Evolutionary conservation across 2,329 filamentous ascomycete genomes (phyloP).

Genomic region (Ophiostoma perfectum): DNA sequence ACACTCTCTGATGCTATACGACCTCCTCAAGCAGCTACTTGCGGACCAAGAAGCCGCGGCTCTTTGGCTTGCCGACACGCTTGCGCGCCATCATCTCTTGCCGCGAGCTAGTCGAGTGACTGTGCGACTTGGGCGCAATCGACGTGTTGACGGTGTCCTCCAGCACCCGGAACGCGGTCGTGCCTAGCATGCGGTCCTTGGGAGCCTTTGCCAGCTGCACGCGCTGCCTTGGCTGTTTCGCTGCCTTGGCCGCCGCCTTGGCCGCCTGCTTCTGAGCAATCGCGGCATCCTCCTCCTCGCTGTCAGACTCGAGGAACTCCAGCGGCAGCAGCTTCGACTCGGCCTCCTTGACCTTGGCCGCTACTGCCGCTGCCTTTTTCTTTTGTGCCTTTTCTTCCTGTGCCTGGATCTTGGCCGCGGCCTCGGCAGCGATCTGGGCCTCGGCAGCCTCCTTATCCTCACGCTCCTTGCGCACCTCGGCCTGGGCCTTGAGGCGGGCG

Average conservation of each 20-base stretch:
- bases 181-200: slow-evolving; percentile 46
- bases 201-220: slow-evolving; percentile 34
- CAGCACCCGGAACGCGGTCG: slow-evolving; percentile 50
- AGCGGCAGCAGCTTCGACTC: slow-evolving; percentile 47
- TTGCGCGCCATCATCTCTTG: slow-evolving; percentile 44
- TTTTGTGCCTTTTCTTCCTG: slow-evolving; percentile 25
- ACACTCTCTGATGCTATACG: neutral
- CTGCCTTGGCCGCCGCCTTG: slow-evolving; percentile 10
- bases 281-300: slow-evolving; percentile 35
- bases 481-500: slow-evolving; percentile 50
- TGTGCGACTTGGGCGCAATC: slow-evolving; percentile 46
- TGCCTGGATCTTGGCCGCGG: slow-evolving; percentile 20
- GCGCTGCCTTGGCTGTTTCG: neutral
- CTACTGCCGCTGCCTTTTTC: slow-evolving; percentile 26
- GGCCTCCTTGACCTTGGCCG: slow-evolving; percentile 23
- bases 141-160: slow-evolving; percentile 40
- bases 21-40: slow-evolving; percentile 22
- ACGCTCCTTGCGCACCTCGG: slow-evolving; percentile 40
- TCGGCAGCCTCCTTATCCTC: slow-evolving; percentile 23
- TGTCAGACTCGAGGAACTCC: slow-evolving; percentile 51
- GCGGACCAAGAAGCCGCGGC: slow-evolving; percentile 42
- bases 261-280: slow-evolving; percentile 20
- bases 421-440: slow-evolving; percentile 25
- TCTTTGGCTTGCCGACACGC: slow-evolving; percentile 35
- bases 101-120: slow-evolving; percentile 40